A percentile compares a stretch with the other conserved stretches of the same genome.
phyloP scores from a whole-genome alignment of 2,329 filamentous ascomycete genomes.

The Lasiodiplodia gonubiensis region DNA sequence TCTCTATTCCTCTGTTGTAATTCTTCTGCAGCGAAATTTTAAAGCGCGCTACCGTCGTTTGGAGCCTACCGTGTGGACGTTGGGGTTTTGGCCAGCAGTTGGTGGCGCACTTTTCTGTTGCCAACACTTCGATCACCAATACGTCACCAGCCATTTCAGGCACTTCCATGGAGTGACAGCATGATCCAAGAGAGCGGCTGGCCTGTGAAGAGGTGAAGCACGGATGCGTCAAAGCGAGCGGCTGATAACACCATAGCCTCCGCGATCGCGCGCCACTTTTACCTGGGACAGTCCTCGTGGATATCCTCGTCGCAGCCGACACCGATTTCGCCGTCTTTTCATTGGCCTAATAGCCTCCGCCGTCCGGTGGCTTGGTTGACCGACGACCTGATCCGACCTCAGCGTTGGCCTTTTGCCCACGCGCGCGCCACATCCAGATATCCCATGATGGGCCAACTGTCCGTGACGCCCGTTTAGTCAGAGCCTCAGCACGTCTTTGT shows the following conservation, averaged over 20 bases:
- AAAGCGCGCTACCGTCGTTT: too few species aligned
- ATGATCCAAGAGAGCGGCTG: background rate
- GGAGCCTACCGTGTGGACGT: too few species aligned
- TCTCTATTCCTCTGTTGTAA: too few species aligned
- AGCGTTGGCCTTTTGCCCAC: background rate
- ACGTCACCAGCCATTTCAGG: background rate
- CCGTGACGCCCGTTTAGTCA: background rate
- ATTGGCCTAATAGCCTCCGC: background rate
- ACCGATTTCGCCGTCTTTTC: background rate
- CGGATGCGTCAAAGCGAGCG: background rate
- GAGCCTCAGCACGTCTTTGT: background rate
- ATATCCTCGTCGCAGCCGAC: too few species aligned
- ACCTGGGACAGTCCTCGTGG: background rate
- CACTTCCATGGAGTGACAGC: background rate
- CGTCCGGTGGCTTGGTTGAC: background rate
- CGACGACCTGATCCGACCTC: background rate
- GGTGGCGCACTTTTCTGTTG: background rate
- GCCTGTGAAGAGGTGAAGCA: background rate
- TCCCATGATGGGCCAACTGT: conserved; percentile 8
- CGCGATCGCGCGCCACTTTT: background rate
- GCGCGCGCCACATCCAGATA: background rate
- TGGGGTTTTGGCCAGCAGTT: too few species aligned
- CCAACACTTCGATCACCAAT: background rate
- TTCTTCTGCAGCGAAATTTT: too few species aligned
- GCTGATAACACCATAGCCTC: background rate